Conservation (phyloP, 768 basidiomycete species). For the Leccinum sublutescens region DNA sequence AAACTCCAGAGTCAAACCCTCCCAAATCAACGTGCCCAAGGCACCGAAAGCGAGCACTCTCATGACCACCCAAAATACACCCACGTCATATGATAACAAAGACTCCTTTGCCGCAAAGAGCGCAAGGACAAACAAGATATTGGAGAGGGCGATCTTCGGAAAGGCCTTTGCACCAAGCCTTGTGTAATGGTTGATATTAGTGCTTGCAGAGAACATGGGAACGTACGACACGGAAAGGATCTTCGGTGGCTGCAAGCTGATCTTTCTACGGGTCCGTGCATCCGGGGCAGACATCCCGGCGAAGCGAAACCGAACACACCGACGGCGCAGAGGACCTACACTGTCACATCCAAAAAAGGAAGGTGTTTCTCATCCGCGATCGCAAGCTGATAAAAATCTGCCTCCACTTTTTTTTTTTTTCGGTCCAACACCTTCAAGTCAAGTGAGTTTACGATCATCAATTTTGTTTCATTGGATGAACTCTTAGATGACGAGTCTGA, state of each 20-base stretch:
- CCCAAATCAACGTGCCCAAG: slow-evolving; percentile 65
- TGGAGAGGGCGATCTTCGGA: slow-evolving; percentile 53
- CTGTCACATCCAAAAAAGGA: slow-evolving; percentile 15
- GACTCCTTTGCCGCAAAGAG: slow-evolving; percentile 66
- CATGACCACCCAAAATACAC: slow-evolving; percentile 76
- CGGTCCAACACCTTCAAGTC: slow-evolving; percentile 5
- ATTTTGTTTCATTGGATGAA: slow-evolving; percentile 41
- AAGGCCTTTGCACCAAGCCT: slow-evolving; percentile 55
- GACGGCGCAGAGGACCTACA: too few relatives aligned
- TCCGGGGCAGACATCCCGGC: slow-evolving; percentile 58
- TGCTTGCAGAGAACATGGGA: background rate
- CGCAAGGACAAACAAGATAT: slow-evolving; percentile 61
- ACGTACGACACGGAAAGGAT: slow-evolving; percentile 57
- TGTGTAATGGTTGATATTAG: slow-evolving; percentile 1
- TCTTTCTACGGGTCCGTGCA: slow-evolving; percentile 65
- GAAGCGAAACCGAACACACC: slow-evolving; percentile 7
- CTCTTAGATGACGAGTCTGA: slow-evolving; percentile 84
- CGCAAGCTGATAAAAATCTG: slow-evolving; percentile 6
- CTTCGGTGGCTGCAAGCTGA: slow-evolving; percentile 55
- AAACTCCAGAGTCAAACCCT: slow-evolving; percentile 51
- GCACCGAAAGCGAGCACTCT: slow-evolving; percentile 71
- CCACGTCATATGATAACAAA: slow-evolving; percentile 62
- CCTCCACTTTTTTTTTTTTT: slow-evolving; percentile 12
- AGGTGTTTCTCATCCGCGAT: slow-evolving; percentile 17
- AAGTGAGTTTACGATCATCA: slow-evolving; percentile 18